Evolutionary conservation across 1,139 yeast genomes (phyloP).

Genomic region (Scheffersomyces stambukii): DNA sequence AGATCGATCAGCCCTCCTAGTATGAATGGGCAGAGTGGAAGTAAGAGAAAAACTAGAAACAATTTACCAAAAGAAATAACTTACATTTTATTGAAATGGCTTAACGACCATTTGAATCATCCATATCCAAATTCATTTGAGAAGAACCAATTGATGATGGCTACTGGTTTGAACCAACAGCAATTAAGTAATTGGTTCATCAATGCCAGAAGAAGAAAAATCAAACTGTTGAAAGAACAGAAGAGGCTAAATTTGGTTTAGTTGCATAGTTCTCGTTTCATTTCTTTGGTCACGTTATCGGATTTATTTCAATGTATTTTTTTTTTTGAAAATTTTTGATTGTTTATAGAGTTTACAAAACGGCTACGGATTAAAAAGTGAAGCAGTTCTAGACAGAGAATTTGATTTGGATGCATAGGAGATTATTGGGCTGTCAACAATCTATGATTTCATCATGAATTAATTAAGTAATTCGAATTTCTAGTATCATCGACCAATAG

Average conservation of each 20-base stretch:
- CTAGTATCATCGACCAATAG: too few species aligned
- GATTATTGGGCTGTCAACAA: too few species aligned
- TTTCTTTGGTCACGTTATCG: too few species aligned
- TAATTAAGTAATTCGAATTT: too few species aligned
- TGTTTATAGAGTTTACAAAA: too few species aligned
- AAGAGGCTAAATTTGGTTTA: constrained; percentile 19
- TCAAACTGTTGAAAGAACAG: constrained; percentile 46
- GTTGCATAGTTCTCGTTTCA: too few species aligned
- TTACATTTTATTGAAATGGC: constrained; percentile 76
- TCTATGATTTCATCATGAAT: too few species aligned
- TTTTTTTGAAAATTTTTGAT: too few species aligned
- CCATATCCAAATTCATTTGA: constrained; percentile 95
- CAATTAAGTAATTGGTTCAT: constrained; percentile 97
- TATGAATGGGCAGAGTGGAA: constrained; percentile 1
- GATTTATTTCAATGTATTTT: too few species aligned
- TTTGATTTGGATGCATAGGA: too few species aligned
- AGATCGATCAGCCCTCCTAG: background rate
- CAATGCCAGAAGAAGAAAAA: constrained; percentile 86
- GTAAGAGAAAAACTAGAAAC: constrained; percentile 52
- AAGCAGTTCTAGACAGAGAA: too few species aligned
- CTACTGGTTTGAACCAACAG: constrained; percentile 85
- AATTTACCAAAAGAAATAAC: constrained; percentile 91
- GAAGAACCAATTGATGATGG: constrained; percentile 70
- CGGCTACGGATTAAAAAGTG: too few species aligned
- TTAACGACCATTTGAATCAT: constrained; percentile 77